phyloP scores from a whole-genome alignment of 1,284 basidiomycete genomes.

The Phylloporus gajari region DNA sequence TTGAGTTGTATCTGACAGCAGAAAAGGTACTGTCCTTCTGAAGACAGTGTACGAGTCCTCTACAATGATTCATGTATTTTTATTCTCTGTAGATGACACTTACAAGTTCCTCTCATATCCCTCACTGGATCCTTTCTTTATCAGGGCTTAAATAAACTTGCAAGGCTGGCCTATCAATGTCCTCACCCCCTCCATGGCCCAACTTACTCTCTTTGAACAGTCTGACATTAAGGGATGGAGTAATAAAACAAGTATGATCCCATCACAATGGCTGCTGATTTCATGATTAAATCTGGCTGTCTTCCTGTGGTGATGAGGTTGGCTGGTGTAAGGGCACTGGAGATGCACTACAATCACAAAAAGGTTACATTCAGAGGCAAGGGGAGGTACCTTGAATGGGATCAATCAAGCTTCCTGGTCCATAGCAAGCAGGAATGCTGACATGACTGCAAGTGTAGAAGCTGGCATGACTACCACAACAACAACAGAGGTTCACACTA shows the following conservation, averaged over 20 bases:
- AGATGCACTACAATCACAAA: conserved; percentile 89
- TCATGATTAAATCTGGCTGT: conserved; percentile 93
- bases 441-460: no score
- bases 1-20: conserved; percentile 58
- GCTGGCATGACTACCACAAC: conserved; percentile 14
- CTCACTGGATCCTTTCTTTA: conserved; percentile 76
- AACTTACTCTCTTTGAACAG: conserved; percentile 95
- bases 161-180: conserved; percentile 98
- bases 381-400: conserved; percentile 51
- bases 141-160: conserved; percentile 94
- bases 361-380: conserved; percentile 77
- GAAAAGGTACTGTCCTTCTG: conserved; percentile 89
- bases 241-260: conserved; percentile 88
- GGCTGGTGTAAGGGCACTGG: conserved; percentile 79
- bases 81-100: conserved; percentile 92
- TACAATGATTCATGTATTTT: conserved; percentile 93
- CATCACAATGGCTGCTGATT: conserved; percentile 93
- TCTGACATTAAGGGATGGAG: conserved; percentile 98
- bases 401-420: conserved; percentile 30
- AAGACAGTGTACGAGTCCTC: conserved; percentile 98
- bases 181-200: conserved; percentile 93
- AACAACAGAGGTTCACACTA: conserved; percentile 56
- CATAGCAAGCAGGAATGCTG: conserved; percentile 12
- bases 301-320: conserved; percentile 91
- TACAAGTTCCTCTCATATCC: conserved; percentile 87